These are phyloP conservation scores for Entomortierella parvispora DNA, from an alignment of 192 early-diverging fungal species.

Conservation along the genomic window DNA sequence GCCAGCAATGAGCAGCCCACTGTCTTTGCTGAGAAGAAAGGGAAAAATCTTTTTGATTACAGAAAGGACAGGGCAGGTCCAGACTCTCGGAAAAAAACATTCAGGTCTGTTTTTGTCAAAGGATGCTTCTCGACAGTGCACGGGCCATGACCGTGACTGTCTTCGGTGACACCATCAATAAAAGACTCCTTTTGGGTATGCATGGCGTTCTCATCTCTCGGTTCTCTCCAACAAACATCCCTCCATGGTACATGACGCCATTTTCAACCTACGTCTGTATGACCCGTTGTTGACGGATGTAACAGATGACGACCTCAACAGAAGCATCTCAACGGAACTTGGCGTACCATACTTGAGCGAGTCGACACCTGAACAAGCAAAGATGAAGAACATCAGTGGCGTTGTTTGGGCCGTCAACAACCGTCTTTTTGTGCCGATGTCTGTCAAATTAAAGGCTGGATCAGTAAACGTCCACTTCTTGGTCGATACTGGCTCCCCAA, in stretches of 20 bases:
- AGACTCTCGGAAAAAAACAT: not conserved
- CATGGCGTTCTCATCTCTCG: constrained; percentile 5
- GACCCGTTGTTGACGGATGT: constrained; percentile 5
- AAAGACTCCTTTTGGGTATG: constrained; percentile 4
- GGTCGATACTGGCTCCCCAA: constrained; percentile 4
- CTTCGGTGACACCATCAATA: not conserved
- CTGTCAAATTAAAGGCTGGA: not conserved
- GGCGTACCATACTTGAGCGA: constrained; percentile 7
- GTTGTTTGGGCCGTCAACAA: constrained; percentile 11
- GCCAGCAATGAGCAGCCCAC: not conserved
- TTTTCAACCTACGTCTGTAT: constrained; percentile 1
- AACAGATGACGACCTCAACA: constrained; percentile 4
- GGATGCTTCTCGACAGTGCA: too few species aligned
- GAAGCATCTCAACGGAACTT: constrained; percentile 6
- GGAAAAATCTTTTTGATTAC: not conserved
- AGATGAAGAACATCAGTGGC: constrained; percentile 3
- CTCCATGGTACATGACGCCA: constrained; percentile 4
- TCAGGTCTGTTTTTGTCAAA: too few species aligned
- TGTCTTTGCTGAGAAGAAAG: not conserved
- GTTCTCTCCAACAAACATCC: constrained; percentile 10
- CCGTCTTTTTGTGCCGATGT: constrained; percentile 7
- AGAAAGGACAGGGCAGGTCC: not conserved
- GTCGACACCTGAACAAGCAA: constrained; percentile 4
- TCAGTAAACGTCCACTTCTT: constrained; percentile 7
- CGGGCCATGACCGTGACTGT: not conserved